A percentile compares a stretch with the other conserved stretches of the same genome.
phyloP scores from a whole-genome alignment of 2,329 filamentous ascomycete genomes.

The Pseudonectria foliicola region DNA sequence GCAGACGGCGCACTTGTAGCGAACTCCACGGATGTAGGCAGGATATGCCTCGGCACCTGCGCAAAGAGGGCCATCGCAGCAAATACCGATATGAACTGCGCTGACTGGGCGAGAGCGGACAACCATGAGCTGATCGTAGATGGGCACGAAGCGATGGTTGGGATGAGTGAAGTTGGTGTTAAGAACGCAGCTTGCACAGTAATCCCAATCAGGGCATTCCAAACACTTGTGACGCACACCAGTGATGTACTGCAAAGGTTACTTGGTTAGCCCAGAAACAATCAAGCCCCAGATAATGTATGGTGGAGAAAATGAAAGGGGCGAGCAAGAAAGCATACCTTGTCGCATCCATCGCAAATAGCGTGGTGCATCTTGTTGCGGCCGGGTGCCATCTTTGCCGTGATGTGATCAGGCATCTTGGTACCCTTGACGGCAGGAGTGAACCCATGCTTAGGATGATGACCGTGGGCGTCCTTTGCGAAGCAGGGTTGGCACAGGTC shows the following conservation, averaged over 20 bases:
- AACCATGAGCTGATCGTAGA: conserved; percentile 63
- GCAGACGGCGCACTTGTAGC: conserved; percentile 97
- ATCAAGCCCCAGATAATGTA: no score
- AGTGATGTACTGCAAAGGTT: conserved; percentile 52
- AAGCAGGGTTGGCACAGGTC: conserved; percentile 88
- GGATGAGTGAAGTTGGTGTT: conserved; percentile 65
- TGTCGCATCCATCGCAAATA: conserved; percentile 90
- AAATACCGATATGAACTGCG: conserved; percentile 72
- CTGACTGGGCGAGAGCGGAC: conserved; percentile 14
- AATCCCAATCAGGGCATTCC: conserved; percentile 96
- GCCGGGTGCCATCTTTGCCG: conserved; percentile 66
- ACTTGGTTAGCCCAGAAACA: background rate
- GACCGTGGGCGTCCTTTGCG: conserved; percentile 68
- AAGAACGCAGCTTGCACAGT: conserved; percentile 69
- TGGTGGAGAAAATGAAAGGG: background rate
- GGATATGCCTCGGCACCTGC: conserved; percentile 42
- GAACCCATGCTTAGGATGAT: conserved; percentile 84
- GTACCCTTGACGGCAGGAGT: conserved; percentile 57
- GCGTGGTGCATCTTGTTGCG: conserved; percentile 78
- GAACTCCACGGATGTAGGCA: conserved; percentile 75
- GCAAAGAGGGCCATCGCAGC: conserved; percentile 92
- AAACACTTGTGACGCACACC: conserved; percentile 96
- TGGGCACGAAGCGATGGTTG: conserved; percentile 77
- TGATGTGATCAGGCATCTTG: conserved; percentile 52
- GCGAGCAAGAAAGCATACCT: conserved; percentile 20